These are phyloP conservation scores for Lodderomyces oxycetoniae DNA, from an alignment of 1,139 yeast genomes.

Conservation along the genomic window DNA sequence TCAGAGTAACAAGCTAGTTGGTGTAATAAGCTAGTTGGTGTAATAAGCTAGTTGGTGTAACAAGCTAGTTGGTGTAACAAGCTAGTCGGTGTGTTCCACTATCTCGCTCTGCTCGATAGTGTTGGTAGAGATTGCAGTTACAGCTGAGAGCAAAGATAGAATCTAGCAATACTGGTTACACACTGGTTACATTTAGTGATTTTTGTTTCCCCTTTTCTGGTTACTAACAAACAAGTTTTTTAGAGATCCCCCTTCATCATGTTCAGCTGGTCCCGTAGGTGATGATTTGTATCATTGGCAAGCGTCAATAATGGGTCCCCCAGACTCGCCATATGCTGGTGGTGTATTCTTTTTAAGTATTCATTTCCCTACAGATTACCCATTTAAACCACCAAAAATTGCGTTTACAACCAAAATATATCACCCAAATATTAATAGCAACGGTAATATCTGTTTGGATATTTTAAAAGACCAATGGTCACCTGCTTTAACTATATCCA, in stretches of 20 bases:
- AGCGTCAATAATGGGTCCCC: slow-evolving; percentile 94
- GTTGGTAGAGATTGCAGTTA: too few species aligned
- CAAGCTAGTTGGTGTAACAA: too few species aligned
- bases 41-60: too few species aligned
- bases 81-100: too few species aligned
- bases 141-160: too few species aligned
- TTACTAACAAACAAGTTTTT: slow-evolving; percentile 19
- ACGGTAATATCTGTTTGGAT: slow-evolving; percentile 83
- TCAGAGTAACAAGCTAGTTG: too few species aligned
- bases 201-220: too few species aligned
- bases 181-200: too few species aligned
- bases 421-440: slow-evolving; percentile 86
- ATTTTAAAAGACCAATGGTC: slow-evolving; percentile 89
- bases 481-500: slow-evolving; percentile 84
- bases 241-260: slow-evolving; percentile 98
- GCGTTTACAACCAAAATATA: slow-evolving; percentile 86
- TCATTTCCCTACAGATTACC: slow-evolving; percentile 93
- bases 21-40: too few species aligned
- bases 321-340: slow-evolving; percentile 90
- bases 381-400: slow-evolving; percentile 91
- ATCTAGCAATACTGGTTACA: too few species aligned
- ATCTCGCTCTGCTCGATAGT: too few species aligned
- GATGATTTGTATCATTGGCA: slow-evolving; percentile 97
- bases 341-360: slow-evolving; percentile 89
- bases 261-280: slow-evolving; percentile 99